phyloP scores from a whole-genome alignment of 352 stramenopile genomes.

The Chrysophaeum taylorii region DNA sequence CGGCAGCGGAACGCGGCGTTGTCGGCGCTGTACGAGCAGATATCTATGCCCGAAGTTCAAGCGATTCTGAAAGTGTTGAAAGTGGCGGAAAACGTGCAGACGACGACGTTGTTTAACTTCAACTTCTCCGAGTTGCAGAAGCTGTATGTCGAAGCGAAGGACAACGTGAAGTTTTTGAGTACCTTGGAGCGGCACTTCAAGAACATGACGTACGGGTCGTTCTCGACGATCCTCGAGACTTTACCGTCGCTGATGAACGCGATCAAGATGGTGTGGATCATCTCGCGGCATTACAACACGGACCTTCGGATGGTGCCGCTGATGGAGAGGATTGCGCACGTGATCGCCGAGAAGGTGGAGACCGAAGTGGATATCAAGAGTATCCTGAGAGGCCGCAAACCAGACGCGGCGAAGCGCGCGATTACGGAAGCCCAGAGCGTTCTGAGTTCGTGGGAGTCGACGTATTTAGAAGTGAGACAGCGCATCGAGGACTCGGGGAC shows the following conservation, averaged over 20 bases:
- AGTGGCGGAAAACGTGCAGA: constrained; percentile 69
- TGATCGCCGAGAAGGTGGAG: constrained; percentile 82
- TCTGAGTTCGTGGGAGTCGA: constrained; percentile 78
- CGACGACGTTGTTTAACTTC: constrained; percentile 80
- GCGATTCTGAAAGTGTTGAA: constrained; percentile 85
- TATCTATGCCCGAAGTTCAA: constrained; percentile 85
- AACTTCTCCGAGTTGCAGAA: constrained; percentile 86
- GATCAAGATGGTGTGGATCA: constrained; percentile 93
- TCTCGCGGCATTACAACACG: constrained; percentile 92
- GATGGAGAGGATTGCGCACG: constrained; percentile 83
- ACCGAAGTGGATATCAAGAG: constrained; percentile 76
- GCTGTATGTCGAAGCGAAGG: constrained; percentile 83
- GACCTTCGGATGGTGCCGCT: constrained; percentile 80
- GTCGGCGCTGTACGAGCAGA: constrained; percentile 86
- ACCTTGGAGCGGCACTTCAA: constrained; percentile 92
- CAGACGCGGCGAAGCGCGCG: constrained; percentile 57
- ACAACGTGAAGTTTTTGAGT: constrained; percentile 90
- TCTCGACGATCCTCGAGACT: constrained; percentile 77
- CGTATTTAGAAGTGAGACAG: constrained; percentile 84
- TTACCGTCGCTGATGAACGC: constrained; percentile 89
- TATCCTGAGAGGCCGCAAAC: constrained; percentile 63
- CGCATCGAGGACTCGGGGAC: constrained; percentile 82
- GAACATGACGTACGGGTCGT: constrained; percentile 75
- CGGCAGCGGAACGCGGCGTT: constrained; percentile 78
- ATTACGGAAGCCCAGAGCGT: constrained; percentile 79